phyloP scores from a whole-genome alignment of 2,329 filamentous ascomycete species.

The Penicillium sp. region DNA sequence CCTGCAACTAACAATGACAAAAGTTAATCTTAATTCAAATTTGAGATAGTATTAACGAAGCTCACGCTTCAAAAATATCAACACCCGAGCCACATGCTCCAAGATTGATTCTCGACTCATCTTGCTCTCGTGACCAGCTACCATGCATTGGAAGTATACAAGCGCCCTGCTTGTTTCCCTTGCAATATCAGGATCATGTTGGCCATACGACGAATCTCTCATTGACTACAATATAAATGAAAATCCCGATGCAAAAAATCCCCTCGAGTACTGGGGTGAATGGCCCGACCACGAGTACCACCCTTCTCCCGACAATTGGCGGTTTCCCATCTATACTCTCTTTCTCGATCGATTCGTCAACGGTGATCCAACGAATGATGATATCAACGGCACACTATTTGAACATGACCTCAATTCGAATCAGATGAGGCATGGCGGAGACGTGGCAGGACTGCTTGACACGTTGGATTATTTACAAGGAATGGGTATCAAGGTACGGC shows the following conservation, averaged over 20 bases:
- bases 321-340: constrained; percentile 60
- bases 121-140: constrained; percentile 12
- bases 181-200: constrained; percentile 23
- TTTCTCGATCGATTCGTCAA: constrained; percentile 61
- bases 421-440: constrained; percentile 59
- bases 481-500: constrained; percentile 54
- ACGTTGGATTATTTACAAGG: constrained; percentile 60
- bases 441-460: constrained; percentile 53
- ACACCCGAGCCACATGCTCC: constrained; percentile 21
- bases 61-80: too few relatives aligned
- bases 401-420: constrained; percentile 57
- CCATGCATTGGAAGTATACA: constrained; percentile 30
- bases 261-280: constrained; percentile 54
- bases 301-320: constrained; percentile 56
- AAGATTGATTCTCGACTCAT: constrained; percentile 11
- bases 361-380: constrained; percentile 59
- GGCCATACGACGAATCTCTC: constrained; percentile 48
- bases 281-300: constrained; percentile 50
- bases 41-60: too few relatives aligned
- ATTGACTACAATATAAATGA: constrained; percentile 56
- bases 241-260: constrained; percentile 51
- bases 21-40: too few relatives aligned
- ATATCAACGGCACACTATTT: constrained; percentile 55
- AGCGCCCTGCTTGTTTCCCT: constrained; percentile 27
- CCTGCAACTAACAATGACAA: too few relatives aligned